Percentiles rank a stretch among this genome's conserved stretches.
Conservation (phyloP, 345 rosid genomes). For the Noccaea caerulescens region DNA sequence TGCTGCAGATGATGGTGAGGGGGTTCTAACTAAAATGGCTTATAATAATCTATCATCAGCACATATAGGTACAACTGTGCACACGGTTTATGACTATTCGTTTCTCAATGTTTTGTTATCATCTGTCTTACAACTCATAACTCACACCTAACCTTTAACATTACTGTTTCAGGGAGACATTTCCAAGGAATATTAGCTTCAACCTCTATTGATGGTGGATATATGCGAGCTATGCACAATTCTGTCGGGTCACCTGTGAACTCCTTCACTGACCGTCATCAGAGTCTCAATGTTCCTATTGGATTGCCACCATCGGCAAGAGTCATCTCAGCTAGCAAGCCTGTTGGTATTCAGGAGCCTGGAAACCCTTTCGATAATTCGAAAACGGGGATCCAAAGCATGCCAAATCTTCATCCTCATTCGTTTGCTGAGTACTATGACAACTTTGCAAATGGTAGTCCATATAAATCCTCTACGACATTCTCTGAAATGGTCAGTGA, state of each 20-base stretch:
- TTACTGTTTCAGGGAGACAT: constrained; percentile 43
- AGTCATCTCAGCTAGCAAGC: constrained; percentile 59
- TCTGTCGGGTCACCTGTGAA: constrained; percentile 51
- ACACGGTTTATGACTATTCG: constrained; percentile 12
- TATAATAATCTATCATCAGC: constrained; percentile 53
- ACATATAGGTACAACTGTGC: constrained; percentile 49
- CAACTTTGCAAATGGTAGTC: constrained; percentile 56
- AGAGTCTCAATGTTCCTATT: constrained; percentile 60
- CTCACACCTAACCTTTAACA: constrained; percentile 30
- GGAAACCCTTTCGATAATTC: constrained; percentile 55
- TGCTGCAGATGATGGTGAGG: constrained; percentile 54
- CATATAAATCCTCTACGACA: constrained; percentile 53
- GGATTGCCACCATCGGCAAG: constrained; percentile 68
- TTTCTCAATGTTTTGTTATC: constrained; percentile 22
- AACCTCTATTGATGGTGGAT: constrained; percentile 57
- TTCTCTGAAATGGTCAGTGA: constrained; percentile 52
- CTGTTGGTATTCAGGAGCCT: constrained; percentile 57
- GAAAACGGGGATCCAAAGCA: constrained; percentile 52
- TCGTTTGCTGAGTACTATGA: constrained; percentile 77
- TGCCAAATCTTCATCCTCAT: constrained; percentile 68
- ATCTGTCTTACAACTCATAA: constrained; percentile 28
- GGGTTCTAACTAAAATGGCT: constrained; percentile 46
- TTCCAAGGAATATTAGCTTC: constrained; percentile 57
- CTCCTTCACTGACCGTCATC: constrained; percentile 58
- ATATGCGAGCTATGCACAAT: constrained; percentile 56